Percentiles rank a stretch among this genome's conserved stretches.
These are phyloP conservation scores for Adiantum capillusveneris DNA, from an alignment of 75 land plant species.

Conservation along the genomic window DNA sequence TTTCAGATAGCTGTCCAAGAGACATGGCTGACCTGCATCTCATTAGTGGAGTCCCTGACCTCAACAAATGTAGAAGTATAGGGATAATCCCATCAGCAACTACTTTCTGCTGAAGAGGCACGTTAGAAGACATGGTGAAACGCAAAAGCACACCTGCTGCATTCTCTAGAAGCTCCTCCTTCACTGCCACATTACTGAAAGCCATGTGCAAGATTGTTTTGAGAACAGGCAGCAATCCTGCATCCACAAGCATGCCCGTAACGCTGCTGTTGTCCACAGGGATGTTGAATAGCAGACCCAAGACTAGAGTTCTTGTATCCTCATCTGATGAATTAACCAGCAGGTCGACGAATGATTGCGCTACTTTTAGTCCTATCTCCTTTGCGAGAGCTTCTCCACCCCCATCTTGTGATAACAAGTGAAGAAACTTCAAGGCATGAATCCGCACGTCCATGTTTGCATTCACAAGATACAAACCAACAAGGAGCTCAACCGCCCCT, in stretches of 20 bases:
- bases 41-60: slow-evolving; percentile 31
- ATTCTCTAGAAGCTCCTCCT: slow-evolving; percentile 36
- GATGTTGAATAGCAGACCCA: slow-evolving; percentile 46
- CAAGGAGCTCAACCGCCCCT: slow-evolving; percentile 41
- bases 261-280: slow-evolving; percentile 26
- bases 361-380: slow-evolving; percentile 19
- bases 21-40: slow-evolving; percentile 47
- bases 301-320: slow-evolving; percentile 43
- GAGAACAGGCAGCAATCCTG: slow-evolving; percentile 31
- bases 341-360: slow-evolving; percentile 31
- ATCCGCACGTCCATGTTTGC: slow-evolving; percentile 27
- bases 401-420: slow-evolving; percentile 39
- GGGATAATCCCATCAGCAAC: slow-evolving; percentile 46
- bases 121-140: slow-evolving; percentile 36
- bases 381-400: slow-evolving; percentile 34
- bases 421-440: slow-evolving; percentile 47
- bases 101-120: slow-evolving; percentile 28
- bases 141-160: slow-evolving; percentile 43
- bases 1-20: slow-evolving; percentile 48
- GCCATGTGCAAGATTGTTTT: slow-evolving; percentile 15
- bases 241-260: slow-evolving; percentile 38
- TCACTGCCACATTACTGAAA: slow-evolving; percentile 7
- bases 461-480: slow-evolving; percentile 33
- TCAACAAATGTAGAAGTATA: slow-evolving; percentile 31
- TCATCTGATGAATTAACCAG: slow-evolving; percentile 30